These are phyloP conservation scores for Tagetes erecta DNA, from an alignment of 129 eudicot genomes.

Conservation along the genomic window DNA sequence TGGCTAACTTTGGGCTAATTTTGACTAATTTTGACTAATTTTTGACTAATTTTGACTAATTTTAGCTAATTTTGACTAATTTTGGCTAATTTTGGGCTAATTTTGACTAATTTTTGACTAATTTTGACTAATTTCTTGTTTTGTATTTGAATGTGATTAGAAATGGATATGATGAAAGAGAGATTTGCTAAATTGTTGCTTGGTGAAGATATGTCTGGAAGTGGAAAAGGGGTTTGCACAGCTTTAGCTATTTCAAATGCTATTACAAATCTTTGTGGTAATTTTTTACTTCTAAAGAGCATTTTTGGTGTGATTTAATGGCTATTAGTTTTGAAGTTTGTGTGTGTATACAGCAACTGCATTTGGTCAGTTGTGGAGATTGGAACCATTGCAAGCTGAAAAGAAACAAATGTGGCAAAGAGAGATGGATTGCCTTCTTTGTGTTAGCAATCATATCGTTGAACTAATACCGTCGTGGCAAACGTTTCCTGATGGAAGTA, in stretches of 20 bases:
- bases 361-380: slow-evolving; percentile 92
- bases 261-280: slow-evolving; percentile 89
- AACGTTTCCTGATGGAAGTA: slow-evolving; percentile 84
- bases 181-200: slow-evolving; percentile 82
- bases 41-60: neutral
- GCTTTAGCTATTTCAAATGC: slow-evolving; percentile 92
- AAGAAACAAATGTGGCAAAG: slow-evolving; percentile 91
- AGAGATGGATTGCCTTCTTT: slow-evolving; percentile 90
- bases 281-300: neutral
- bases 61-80: neutral
- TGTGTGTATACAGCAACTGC: slow-evolving; percentile 56
- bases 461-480: slow-evolving; percentile 89
- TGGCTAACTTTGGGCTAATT: too few relatives aligned
- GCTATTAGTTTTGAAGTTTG: neutral
- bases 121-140: neutral
- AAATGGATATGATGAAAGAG: slow-evolving; percentile 86
- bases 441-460: slow-evolving; percentile 86
- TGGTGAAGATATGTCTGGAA: slow-evolving; percentile 97
- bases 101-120: neutral
- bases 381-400: slow-evolving; percentile 73
- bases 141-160: slow-evolving; percentile 33
- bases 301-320: slow-evolving; percentile 6
- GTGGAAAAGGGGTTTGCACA: slow-evolving; percentile 91
- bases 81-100: neutral
- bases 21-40: too few relatives aligned